phyloP scores from a whole-genome alignment of 2,329 filamentous ascomycete genomes.

The Alternaria alternata region DNA sequence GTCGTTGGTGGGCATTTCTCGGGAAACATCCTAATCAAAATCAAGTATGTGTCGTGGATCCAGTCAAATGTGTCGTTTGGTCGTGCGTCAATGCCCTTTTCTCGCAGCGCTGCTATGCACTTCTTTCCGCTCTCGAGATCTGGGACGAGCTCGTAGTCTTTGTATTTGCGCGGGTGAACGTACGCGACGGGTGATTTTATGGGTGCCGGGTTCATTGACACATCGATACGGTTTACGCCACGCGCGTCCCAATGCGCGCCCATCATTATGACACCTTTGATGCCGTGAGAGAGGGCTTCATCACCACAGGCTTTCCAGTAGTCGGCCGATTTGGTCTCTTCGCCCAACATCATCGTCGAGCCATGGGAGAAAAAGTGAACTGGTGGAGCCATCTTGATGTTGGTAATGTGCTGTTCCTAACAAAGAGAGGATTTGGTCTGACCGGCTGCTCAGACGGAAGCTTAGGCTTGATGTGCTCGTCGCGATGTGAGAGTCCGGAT shows the following conservation, averaged over 20 bases:
- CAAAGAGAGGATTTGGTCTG: background rate
- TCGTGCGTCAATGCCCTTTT: slow-evolving; percentile 63
- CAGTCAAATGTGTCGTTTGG: slow-evolving; percentile 69
- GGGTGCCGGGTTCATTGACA: slow-evolving; percentile 68
- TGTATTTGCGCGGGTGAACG: slow-evolving; percentile 71
- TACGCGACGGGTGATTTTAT: slow-evolving; percentile 71
- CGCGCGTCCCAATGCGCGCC: slow-evolving; percentile 72
- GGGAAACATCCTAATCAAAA: slow-evolving; percentile 74
- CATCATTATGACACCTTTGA: slow-evolving; percentile 73
- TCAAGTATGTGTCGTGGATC: slow-evolving; percentile 76
- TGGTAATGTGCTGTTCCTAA: background rate
- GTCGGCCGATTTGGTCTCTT: slow-evolving; percentile 66
- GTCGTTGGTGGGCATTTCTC: slow-evolving; percentile 70
- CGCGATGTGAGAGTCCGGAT: background rate
- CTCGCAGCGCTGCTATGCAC: slow-evolving; percentile 60
- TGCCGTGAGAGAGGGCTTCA: slow-evolving; percentile 64
- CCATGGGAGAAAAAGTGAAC: slow-evolving; percentile 75
- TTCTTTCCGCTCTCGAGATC: slow-evolving; percentile 63
- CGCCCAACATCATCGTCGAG: slow-evolving; percentile 75
- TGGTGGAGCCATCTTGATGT: slow-evolving; percentile 54
- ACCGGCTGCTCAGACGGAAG: background rate
- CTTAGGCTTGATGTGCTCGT: background rate
- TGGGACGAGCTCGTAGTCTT: slow-evolving; percentile 67
- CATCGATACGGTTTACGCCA: slow-evolving; percentile 63
- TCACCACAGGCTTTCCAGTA: slow-evolving; percentile 74